Percentiles rank a stretch among this genome's conserved stretches.
Evolutionary conservation across 2,329 filamentous ascomycete species (phyloP).

Genomic region (Pyricularia sp.): DNA sequence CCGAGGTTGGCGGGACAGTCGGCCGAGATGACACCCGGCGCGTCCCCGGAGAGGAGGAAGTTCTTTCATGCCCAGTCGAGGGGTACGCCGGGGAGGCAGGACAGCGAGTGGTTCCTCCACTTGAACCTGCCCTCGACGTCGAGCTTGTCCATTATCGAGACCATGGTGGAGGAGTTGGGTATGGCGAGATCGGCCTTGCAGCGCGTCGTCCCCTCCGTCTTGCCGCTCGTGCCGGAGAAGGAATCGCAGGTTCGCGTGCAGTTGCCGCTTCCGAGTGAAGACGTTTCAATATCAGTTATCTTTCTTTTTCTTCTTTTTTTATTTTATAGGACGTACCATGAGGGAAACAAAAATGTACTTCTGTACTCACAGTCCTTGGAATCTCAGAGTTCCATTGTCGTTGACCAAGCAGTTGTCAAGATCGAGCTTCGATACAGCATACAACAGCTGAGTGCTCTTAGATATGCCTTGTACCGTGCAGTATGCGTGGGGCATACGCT

Average conservation of each 20-base stretch:
- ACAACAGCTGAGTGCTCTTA: background rate
- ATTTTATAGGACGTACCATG: background rate
- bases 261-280: background rate
- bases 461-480: background rate
- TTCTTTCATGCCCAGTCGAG: conserved; percentile 1
- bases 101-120: background rate
- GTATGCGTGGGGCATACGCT: background rate
- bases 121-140: background rate
- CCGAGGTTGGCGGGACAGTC: background rate
- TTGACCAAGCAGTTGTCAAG: background rate
- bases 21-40: background rate
- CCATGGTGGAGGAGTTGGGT: background rate
- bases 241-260: background rate
- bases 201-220: background rate
- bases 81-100: background rate
- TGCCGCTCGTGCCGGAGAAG: background rate
- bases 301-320: too few species aligned
- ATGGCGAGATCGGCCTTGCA: background rate
- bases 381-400: background rate
- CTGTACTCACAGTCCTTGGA: background rate
- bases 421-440: background rate
- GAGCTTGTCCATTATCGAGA: background rate
- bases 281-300: background rate
- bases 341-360: background rate
- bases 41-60: background rate